Evolutionary conservation across 805 yeast genomes (phyloP), one percentile per base, ranked within the genome.

Genomic region (Myxozyma neotropica): DNA sequence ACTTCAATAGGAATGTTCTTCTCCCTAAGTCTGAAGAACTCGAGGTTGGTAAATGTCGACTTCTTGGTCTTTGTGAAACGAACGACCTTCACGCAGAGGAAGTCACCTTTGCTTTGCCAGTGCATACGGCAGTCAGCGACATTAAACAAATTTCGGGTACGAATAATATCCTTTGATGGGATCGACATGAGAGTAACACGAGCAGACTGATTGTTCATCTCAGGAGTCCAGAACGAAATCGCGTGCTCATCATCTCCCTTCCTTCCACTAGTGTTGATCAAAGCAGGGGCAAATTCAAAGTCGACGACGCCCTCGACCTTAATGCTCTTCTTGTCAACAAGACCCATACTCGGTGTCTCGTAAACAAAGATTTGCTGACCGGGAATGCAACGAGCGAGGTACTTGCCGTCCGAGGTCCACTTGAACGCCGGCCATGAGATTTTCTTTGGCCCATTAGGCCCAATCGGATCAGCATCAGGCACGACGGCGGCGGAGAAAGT

Each of bases 211-310:
- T 94, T 93, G 64, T 81, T 75, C 55, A 85, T 78, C 78, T 94
- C 99, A 56, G 99, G 99, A 48, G 97, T 91, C 99, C 99, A 94
- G 79, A 87, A 94, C 33, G 96, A 85, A 67, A 94, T 80, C 36
- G 91, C 77, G 68, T 86, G 86, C 57, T 85, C 85, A 39, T 57
- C 52, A 59, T 77, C 80, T 67, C 78, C 81, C 58, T 72, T 73
- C 55, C 83, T 76, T 59, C 81, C 82, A 46, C 84, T 82, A 57
- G 89, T 79, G 68, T 82, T 79, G 53, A 90, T 88, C 67, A 89
- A 88, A 24, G 90, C 86, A 61, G 99, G 99, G 27, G 97, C 91
- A 83, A 93, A 94, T 74, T 90, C 95, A 71, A 94, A 94, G 75
- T 92, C 97, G 70, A 84, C 84, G 65, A 94, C 82, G 58, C 91